These are phyloP conservation scores for Botryobasidium botryosum DNA, from an alignment of 768 basidiomycete genomes.

Conservation along the genomic window DNA sequence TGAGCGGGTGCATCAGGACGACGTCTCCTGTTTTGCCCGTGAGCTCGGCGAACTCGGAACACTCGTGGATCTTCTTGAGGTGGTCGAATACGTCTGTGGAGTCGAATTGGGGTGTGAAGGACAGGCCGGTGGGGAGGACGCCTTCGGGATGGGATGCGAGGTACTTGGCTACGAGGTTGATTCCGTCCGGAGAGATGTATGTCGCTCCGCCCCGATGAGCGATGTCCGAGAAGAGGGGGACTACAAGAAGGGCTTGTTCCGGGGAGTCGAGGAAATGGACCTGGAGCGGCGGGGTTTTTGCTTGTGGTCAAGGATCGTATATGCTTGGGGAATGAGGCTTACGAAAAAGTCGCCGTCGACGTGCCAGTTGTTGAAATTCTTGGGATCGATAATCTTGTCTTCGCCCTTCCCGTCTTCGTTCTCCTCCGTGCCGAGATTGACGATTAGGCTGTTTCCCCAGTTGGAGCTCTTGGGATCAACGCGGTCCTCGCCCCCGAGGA, in stretches of 20 bases:
- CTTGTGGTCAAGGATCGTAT: slow-evolving; percentile 1
- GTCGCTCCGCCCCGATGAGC: slow-evolving; percentile 38
- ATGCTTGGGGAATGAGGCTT: neutral
- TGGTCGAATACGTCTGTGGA: slow-evolving; percentile 24
- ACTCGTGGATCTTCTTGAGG: too few species aligned
- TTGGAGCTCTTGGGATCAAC: slow-evolving; percentile 30
- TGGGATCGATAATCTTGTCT: slow-evolving; percentile 34
- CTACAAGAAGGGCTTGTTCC: slow-evolving; percentile 45
- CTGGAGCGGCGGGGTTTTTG: neutral
- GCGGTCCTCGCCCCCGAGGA: slow-evolving; percentile 42
- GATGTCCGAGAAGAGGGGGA: slow-evolving; percentile 44
- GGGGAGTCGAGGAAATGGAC: slow-evolving; percentile 39
- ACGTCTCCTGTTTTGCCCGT: slow-evolving; percentile 49
- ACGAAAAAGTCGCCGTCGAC: slow-evolving; percentile 14
- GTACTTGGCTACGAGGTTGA: slow-evolving; percentile 17
- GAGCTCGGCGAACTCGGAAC: slow-evolving; percentile 19
- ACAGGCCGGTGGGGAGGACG: neutral
- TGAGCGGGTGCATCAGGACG: slow-evolving; percentile 43
- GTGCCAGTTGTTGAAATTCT: slow-evolving; percentile 45
- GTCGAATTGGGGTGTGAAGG: slow-evolving; percentile 3
- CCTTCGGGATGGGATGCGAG: slow-evolving; percentile 13
- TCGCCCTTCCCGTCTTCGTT: too few species aligned
- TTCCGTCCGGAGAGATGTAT: slow-evolving; percentile 40
- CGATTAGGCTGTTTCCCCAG: slow-evolving; percentile 47
- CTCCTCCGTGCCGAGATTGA: slow-evolving; percentile 38